Conservation (phyloP, 768 basidiomycete genomes). For the Rhizopogon vulgaris region DNA sequence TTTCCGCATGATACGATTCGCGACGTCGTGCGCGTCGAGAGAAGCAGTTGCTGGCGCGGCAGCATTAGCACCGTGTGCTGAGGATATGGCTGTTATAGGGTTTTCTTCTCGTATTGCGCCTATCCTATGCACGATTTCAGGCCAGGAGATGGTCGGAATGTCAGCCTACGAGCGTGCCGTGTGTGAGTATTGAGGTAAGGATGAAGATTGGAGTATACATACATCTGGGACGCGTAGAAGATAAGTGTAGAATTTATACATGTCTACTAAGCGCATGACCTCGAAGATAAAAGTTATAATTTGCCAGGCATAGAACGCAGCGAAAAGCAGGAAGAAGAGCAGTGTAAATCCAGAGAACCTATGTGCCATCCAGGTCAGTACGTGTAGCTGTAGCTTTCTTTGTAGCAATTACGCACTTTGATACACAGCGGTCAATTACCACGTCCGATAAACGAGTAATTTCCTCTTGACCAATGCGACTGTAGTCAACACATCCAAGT, state of each 20-base stretch:
- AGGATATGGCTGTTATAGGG: constrained; percentile 83
- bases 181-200: constrained; percentile 3
- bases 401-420: constrained; percentile 49
- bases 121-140: constrained; percentile 87
- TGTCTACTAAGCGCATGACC: constrained; percentile 76
- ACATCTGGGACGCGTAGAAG: constrained; percentile 94
- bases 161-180: constrained; percentile 63
- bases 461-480: constrained; percentile 62
- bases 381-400: background rate
- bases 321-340: constrained; percentile 79
- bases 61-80: constrained; percentile 40
- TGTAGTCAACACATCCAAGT: constrained; percentile 91
- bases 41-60: constrained; percentile 72
- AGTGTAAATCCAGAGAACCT: constrained; percentile 84
- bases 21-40: constrained; percentile 96
- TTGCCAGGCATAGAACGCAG: constrained; percentile 87
- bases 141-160: constrained; percentile 97
- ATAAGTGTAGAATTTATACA: constrained; percentile 95
- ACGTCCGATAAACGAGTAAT: constrained; percentile 72
- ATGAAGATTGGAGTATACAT: constrained; percentile 17
- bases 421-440: constrained; percentile 76
- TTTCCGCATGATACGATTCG: constrained; percentile 95
- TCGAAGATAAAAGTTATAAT: constrained; percentile 72
- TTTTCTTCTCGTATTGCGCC: constrained; percentile 88
- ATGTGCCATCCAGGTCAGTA: constrained; percentile 13